A percentile compares a stretch with the other conserved stretches of the same genome.
phyloP scores from a whole-genome alignment of 495 filamentous ascomycete genomes.

The Sphaerosporella brunnea region DNA sequence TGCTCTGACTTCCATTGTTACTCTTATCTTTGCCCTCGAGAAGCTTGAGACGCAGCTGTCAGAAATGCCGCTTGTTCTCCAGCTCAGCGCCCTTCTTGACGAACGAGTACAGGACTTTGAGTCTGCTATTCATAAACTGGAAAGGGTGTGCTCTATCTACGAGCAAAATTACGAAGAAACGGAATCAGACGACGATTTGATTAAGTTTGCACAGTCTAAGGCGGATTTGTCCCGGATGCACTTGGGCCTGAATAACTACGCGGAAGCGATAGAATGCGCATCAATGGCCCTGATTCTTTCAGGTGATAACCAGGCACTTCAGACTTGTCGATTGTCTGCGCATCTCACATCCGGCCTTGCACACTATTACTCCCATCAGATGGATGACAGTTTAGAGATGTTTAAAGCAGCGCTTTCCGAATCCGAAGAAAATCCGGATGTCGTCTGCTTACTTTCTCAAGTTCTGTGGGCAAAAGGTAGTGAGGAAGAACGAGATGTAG shows the following conservation, averaged over 20 bases:
- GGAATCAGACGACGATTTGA: constrained; percentile 54
- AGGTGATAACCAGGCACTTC: constrained; percentile 40
- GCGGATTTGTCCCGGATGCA: constrained; percentile 66
- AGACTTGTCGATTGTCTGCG: constrained; percentile 57
- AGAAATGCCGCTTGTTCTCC: constrained; percentile 47
- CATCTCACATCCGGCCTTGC: constrained; percentile 76
- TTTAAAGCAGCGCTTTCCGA: constrained; percentile 71
- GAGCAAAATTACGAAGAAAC: constrained; percentile 71
- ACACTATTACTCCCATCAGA: constrained; percentile 46
- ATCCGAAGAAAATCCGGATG: constrained; percentile 59
- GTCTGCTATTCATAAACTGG: constrained; percentile 47
- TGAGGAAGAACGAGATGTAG: constrained; percentile 51
- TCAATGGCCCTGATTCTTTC: constrained; percentile 56
- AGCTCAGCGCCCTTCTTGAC: constrained; percentile 61
- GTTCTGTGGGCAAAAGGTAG: constrained; percentile 82
- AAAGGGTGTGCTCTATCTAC: constrained; percentile 43
- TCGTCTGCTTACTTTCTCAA: constrained; percentile 72
- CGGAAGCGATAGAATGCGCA: constrained; percentile 50
- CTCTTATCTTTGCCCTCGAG: constrained; percentile 71
- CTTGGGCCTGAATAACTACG: constrained; percentile 47
- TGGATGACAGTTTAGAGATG: constrained; percentile 51
- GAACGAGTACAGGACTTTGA: constrained; percentile 55
- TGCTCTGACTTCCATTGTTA: constrained; percentile 36
- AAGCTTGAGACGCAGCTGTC: constrained; percentile 56
- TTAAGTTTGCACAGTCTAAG: constrained; percentile 65